Evolutionary conservation across 345 rosid species (phyloP).

Genomic region (Crucihimalaya himalaica): DNA sequence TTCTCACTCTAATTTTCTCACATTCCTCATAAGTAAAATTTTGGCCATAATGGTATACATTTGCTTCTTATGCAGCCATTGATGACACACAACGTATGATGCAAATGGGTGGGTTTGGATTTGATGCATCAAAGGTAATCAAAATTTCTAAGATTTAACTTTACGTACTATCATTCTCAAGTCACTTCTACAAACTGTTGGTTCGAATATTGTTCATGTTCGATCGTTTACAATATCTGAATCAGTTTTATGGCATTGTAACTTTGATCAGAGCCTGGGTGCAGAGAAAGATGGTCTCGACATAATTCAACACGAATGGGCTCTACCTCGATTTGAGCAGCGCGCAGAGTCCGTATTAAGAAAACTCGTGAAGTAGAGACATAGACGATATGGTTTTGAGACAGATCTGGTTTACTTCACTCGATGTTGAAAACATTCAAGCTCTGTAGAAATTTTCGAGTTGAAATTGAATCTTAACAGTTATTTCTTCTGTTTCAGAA

Average conservation of each 20-base stretch:
- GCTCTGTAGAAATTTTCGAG: slow-evolving; percentile 24
- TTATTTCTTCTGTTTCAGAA: background rate
- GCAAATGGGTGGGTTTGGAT: slow-evolving; percentile 99
- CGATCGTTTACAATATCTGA: slow-evolving; percentile 10
- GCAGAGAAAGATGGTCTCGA: slow-evolving; percentile 86
- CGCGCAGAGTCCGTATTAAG: slow-evolving; percentile 85
- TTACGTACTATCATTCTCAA: slow-evolving; percentile 23
- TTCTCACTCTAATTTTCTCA: background rate
- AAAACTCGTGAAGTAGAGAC: slow-evolving; percentile 60
- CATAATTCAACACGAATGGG: slow-evolving; percentile 75
- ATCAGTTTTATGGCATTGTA: slow-evolving; percentile 11
- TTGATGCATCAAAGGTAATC: slow-evolving; percentile 85
- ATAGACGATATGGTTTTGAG: background rate
- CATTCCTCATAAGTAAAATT: background rate
- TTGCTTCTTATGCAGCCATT: slow-evolving; percentile 56
- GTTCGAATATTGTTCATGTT: background rate
- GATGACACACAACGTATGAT: slow-evolving; percentile 99
- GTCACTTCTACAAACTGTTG: background rate
- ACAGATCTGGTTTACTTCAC: background rate
- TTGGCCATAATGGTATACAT: background rate
- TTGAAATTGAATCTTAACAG: background rate
- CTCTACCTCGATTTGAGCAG: slow-evolving; percentile 87
- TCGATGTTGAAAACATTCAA: background rate
- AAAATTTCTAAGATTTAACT: background rate
- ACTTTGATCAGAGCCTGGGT: slow-evolving; percentile 67